These are phyloP conservation scores for Cyclotella cryptica DNA, from an alignment of 108 stramenopile genomes.

Conservation along the genomic window DNA sequence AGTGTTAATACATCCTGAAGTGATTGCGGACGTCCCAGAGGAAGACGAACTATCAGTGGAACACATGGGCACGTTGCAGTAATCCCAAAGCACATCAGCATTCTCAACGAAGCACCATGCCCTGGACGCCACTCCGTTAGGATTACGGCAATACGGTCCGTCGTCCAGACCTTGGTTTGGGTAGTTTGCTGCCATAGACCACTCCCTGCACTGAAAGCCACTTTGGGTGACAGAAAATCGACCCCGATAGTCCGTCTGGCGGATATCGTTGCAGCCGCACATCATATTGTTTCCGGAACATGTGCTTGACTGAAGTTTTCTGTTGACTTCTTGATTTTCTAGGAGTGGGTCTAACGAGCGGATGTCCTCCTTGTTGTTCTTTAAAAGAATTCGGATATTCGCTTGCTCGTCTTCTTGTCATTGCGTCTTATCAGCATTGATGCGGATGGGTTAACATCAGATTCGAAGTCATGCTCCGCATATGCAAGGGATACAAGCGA, in stretches of 20 bases:
- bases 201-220: conserved; percentile 23
- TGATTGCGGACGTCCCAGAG: not conserved
- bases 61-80: conserved; percentile 34
- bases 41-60: not conserved
- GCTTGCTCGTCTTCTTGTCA: not conserved
- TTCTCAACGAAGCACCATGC: conserved; percentile 42
- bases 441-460: not conserved
- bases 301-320: conserved; percentile 5
- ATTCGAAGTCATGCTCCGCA: not conserved
- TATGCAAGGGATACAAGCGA: not conserved
- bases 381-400: not conserved
- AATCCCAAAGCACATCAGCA: conserved; percentile 26
- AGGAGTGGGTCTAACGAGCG: not conserved
- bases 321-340: not conserved
- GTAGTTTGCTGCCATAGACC: conserved; percentile 15
- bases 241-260: conserved; percentile 38
- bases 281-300: conserved; percentile 14
- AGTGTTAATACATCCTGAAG: conserved; percentile 19
- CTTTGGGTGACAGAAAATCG: conserved; percentile 1
- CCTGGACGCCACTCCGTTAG: conserved; percentile 5
- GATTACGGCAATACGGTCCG: conserved; percentile 32
- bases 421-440: not conserved
- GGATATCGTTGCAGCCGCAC: conserved; percentile 28
- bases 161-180: conserved; percentile 32
- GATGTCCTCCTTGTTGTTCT: not conserved